Conservation (phyloP, 495 filamentous ascomycete species). For the Parmelia sp. region DNA sequence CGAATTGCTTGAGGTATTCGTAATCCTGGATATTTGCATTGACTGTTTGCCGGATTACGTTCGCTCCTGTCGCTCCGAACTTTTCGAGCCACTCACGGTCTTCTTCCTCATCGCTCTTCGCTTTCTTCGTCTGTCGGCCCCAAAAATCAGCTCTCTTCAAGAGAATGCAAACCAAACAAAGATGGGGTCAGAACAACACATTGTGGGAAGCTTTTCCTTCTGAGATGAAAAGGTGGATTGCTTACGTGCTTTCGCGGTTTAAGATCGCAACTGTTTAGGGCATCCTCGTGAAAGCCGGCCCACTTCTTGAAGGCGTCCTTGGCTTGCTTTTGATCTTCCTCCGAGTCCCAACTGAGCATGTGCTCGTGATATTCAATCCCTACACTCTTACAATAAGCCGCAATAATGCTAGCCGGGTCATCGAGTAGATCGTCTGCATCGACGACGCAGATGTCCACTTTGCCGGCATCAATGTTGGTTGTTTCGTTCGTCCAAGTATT, state of each 20-base stretch:
- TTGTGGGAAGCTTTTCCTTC: neutral
- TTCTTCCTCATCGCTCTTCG: conserved; percentile 62
- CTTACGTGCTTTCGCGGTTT: conserved; percentile 68
- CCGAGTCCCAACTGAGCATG: conserved; percentile 80
- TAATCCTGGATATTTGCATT: conserved; percentile 79
- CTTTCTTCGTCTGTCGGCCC: conserved; percentile 44
- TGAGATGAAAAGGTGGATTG: conserved; percentile 19
- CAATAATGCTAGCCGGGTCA: conserved; percentile 63
- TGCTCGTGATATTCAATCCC: conserved; percentile 61
- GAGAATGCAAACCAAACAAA: neutral
- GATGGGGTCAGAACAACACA: neutral
- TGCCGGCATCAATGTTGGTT: conserved; percentile 27
- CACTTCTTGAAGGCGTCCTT: conserved; percentile 82
- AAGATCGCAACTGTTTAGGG: conserved; percentile 68
- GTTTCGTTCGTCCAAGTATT: conserved; percentile 28
- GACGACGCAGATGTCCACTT: conserved; percentile 71
- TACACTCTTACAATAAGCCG: conserved; percentile 70
- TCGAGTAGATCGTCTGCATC: conserved; percentile 94
- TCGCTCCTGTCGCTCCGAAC: conserved; percentile 70
- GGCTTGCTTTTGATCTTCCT: conserved; percentile 58
- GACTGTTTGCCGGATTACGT: conserved; percentile 68
- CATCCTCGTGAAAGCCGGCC: conserved; percentile 94
- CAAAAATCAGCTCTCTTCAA: neutral
- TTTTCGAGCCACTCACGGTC: conserved; percentile 75
- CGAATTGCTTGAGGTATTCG: conserved; percentile 86